phyloP scores from a whole-genome alignment of 31 red algal genomes.

The Asparagopsis taxiformis region DNA sequence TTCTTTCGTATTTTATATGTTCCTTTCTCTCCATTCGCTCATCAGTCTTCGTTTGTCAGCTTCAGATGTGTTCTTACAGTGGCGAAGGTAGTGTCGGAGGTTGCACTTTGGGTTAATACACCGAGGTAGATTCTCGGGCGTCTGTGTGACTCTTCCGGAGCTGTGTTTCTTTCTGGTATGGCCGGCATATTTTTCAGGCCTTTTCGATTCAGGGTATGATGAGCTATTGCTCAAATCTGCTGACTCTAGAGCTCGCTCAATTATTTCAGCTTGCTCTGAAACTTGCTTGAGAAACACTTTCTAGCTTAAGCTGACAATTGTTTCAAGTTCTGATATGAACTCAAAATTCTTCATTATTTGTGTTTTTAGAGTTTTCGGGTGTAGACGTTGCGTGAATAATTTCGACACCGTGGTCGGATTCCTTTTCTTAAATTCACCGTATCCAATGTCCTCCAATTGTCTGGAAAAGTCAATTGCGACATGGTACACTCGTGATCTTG shows the following conservation, averaged over 20 bases:
- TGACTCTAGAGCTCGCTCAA: background rate
- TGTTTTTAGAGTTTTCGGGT: background rate
- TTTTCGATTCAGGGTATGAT: no score
- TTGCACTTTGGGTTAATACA: conserved; percentile 2
- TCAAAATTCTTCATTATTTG: conserved; percentile 4
- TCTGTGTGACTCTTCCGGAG: background rate
- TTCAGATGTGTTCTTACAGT: background rate
- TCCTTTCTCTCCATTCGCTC: background rate
- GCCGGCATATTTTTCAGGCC: background rate
- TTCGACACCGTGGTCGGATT: no score
- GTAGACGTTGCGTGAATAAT: conserved; percentile 1
- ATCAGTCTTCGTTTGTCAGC: background rate
- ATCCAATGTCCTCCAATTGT: background rate
- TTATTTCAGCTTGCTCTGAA: no score
- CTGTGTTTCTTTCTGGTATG: background rate
- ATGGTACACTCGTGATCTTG: conserved; percentile 8
- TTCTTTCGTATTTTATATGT: background rate
- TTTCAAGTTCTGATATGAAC: background rate
- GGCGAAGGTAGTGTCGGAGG: background rate
- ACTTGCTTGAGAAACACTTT: no score
- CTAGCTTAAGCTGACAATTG: no score
- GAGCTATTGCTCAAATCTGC: no score
- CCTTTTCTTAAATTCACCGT: background rate
- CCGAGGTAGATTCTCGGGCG: background rate
- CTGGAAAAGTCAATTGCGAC: conserved; percentile 2